Conservation (phyloP, 192 early-diverging fungal species). For the Entomortierella lignicola region DNA sequence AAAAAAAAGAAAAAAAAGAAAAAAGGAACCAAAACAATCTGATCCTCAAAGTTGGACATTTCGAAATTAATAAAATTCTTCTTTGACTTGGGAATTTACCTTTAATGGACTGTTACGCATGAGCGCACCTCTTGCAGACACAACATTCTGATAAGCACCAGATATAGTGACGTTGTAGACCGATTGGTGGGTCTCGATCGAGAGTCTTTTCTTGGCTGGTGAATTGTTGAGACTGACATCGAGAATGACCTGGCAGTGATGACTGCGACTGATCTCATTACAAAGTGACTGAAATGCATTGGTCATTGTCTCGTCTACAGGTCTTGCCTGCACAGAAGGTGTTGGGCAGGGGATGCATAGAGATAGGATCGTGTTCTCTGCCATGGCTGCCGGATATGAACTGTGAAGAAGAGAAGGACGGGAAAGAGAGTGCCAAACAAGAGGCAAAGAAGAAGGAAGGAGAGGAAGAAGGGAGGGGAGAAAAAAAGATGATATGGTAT, state of each 20-base stretch:
- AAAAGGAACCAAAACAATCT: too few relatives aligned
- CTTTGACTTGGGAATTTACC: conserved; percentile 31
- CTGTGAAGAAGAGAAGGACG: background rate
- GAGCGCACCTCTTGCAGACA: conserved; percentile 54
- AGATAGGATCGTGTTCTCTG: conserved; percentile 51
- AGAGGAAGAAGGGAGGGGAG: background rate
- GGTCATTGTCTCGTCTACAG: conserved; percentile 40
- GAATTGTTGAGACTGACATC: conserved; percentile 39
- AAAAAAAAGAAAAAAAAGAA: background rate
- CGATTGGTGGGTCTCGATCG: conserved; percentile 54
- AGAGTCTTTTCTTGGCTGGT: conserved; percentile 39
- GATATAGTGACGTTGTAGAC: conserved; percentile 62
- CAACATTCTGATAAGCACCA: conserved; percentile 55
- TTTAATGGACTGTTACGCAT: conserved; percentile 59
- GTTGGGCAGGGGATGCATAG: conserved; percentile 50
- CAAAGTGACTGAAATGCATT: conserved; percentile 39
- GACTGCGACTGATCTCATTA: conserved; percentile 16
- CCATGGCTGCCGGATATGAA: conserved; percentile 14
- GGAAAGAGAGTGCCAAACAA: background rate
- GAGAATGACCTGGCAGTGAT: conserved; percentile 45
- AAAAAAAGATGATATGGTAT: conserved; percentile 1
- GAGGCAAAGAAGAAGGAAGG: background rate
- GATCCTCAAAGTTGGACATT: background rate
- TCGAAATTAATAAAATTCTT: background rate
- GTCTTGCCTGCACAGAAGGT: conserved; percentile 31